Percentiles rank a stretch among this genome's conserved stretches.
These are phyloP conservation scores for Lactarius pseudohatsudake DNA, from an alignment of 768 basidiomycete species.

Conservation along the genomic window DNA sequence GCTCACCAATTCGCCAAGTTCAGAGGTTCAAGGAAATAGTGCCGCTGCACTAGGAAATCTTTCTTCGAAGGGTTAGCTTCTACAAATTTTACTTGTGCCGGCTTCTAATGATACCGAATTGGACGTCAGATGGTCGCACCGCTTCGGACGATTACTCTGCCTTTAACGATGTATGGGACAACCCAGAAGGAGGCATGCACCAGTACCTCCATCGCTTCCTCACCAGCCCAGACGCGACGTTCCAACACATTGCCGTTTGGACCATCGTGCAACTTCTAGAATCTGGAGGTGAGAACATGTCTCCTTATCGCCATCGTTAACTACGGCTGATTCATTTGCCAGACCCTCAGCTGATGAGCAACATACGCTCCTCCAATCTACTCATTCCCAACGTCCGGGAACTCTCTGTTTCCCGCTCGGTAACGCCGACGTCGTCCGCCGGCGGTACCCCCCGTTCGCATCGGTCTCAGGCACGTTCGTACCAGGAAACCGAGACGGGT, in stretches of 20 bases:
- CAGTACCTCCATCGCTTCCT: constrained; percentile 92
- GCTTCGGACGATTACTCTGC: constrained; percentile 89
- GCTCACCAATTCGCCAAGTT: constrained; percentile 91
- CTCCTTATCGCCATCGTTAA: background rate
- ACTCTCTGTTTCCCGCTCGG: constrained; percentile 70
- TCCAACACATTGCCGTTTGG: constrained; percentile 99
- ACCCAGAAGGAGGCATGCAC: constrained; percentile 97
- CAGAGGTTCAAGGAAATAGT: constrained; percentile 98
- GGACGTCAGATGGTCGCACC: constrained; percentile 63
- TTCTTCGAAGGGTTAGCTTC: constrained; percentile 82
- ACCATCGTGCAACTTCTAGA: constrained; percentile 97
- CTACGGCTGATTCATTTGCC: constrained; percentile 17
- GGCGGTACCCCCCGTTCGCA: constrained; percentile 69
- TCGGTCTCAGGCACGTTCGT: constrained; percentile 65
- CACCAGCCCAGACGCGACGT: constrained; percentile 90
- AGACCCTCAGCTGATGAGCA: constrained; percentile 89
- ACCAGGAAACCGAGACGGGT: constrained; percentile 79
- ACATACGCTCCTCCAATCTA: constrained; percentile 80
- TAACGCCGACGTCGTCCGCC: constrained; percentile 69
- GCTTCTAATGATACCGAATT: constrained; percentile 5
- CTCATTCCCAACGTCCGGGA: constrained; percentile 85
- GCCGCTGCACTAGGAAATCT: constrained; percentile 97
- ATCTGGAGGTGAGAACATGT: constrained; percentile 67
- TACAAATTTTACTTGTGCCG: background rate
- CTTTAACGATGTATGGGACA: constrained; percentile 97